These are phyloP conservation scores for Diversispora epigaea DNA, from an alignment of 192 early-diverging fungal genomes.

Conservation along the genomic window DNA sequence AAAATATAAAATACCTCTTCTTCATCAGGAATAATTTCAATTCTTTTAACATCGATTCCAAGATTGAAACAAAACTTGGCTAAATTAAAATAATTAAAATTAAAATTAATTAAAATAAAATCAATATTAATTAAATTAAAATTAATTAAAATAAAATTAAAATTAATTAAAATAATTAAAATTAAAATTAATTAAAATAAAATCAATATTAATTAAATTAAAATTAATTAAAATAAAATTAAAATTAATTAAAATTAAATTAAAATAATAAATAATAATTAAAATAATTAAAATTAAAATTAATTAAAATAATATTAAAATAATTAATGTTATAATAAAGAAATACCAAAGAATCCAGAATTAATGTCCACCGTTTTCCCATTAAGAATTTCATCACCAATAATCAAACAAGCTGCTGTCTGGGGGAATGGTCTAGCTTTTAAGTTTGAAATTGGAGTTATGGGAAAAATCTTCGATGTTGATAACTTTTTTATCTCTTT, in stretches of 20 bases:
- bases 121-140: no score
- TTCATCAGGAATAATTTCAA: slow-evolving; percentile 59
- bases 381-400: slow-evolving; percentile 74
- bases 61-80: slow-evolving; percentile 61
- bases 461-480: no score
- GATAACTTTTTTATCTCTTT: no score
- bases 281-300: no score
- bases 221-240: no score
- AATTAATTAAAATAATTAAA: no score
- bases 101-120: background rate
- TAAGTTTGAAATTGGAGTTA: slow-evolving; percentile 11
- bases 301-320: no score
- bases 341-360: slow-evolving; percentile 47
- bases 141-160: no score
- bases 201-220: no score
- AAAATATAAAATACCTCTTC: slow-evolving; percentile 39
- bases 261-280: no score
- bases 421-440: slow-evolving; percentile 27
- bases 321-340: background rate
- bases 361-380: slow-evolving; percentile 72
- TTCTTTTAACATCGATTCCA: slow-evolving; percentile 57
- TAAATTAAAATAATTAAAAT: background rate
- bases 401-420: slow-evolving; percentile 56
- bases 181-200: no score
- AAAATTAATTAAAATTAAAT: no score